These are phyloP conservation scores for Fragilariopsis cylindrus DNA, from an alignment of 108 stramenopile genomes.

Conservation along the genomic window DNA sequence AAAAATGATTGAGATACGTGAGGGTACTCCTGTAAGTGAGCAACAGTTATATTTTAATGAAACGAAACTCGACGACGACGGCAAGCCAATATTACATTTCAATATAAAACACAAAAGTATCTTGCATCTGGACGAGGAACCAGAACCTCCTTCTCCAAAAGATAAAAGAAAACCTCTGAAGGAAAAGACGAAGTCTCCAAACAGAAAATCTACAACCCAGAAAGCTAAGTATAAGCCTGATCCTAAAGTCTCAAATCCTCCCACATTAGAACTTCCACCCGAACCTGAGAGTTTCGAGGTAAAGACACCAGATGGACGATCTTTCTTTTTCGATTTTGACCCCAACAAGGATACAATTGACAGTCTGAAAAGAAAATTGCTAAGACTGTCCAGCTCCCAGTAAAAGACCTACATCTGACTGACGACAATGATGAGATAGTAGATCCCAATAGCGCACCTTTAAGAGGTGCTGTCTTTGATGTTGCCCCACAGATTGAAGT, in stretches of 20 bases:
- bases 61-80: conserved; percentile 17
- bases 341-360: conserved; percentile 10
- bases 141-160: neutral
- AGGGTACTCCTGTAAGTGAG: conserved; percentile 26
- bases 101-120: conserved; percentile 24
- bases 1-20: conserved; percentile 19
- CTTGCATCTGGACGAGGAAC: neutral
- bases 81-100: conserved; percentile 13
- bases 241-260: too few relatives aligned
- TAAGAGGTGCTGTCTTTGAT: neutral
- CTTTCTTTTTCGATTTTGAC: conserved; percentile 6
- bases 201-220: neutral
- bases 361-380: conserved; percentile 9
- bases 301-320: neutral
- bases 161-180: neutral
- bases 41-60: conserved; percentile 30
- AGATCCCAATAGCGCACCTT: neutral
- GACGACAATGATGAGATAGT: conserved; percentile 1
- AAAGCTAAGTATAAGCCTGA: too few relatives aligned
- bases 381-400: neutral
- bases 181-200: neutral
- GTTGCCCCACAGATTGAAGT: conserved; percentile 7
- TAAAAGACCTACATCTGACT: conserved; percentile 8
- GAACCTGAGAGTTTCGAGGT: neutral
- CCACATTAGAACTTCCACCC: neutral